A percentile compares a stretch with the other conserved stretches of the same genome.
Conservation (phyloP, 768 basidiomycete genomes). For the Dentipellis sp. region DNA sequence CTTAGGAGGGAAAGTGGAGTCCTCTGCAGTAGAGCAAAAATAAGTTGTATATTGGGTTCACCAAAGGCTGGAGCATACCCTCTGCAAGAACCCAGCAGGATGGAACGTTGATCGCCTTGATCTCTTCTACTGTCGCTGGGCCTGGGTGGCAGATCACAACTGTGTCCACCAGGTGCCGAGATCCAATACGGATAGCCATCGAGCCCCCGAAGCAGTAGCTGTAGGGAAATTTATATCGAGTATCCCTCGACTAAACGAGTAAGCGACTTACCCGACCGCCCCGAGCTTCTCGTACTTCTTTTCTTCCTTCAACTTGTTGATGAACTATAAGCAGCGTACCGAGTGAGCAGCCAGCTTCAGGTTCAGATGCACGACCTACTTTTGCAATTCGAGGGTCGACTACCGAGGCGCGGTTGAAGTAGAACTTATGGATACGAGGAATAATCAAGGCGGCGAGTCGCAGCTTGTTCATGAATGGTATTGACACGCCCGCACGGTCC, state of each 20-base stretch:
- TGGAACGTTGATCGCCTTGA: conserved; percentile 27
- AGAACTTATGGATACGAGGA: conserved; percentile 13
- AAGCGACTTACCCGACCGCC: conserved; percentile 28
- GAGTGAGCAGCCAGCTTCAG: too few relatives aligned
- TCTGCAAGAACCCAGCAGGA: conserved; percentile 28
- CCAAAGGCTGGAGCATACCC: conserved; percentile 18
- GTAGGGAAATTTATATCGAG: background rate
- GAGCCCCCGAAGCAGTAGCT: conserved; percentile 32
- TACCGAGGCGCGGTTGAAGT: conserved; percentile 19
- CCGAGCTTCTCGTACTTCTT: conserved; percentile 32
- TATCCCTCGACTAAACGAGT: background rate
- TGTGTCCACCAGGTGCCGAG: conserved; percentile 23
- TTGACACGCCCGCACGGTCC: conserved; percentile 20
- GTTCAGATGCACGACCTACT: conserved; percentile 11
- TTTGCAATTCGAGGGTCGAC: conserved; percentile 18
- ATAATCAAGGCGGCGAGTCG: conserved; percentile 15
- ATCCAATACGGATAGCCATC: conserved; percentile 21
- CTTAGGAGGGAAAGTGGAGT: conserved; percentile 18
- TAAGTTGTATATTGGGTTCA: background rate
- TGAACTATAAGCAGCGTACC: conserved; percentile 22
- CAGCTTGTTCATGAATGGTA: conserved; percentile 13
- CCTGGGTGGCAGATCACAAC: conserved; percentile 35
- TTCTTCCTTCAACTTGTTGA: conserved; percentile 26
- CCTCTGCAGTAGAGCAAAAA: conserved; percentile 23
- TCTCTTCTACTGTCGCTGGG: conserved; percentile 18